Evolutionary conservation across 345 rosid species (phyloP).

Genomic region (Kandelia obovata): DNA sequence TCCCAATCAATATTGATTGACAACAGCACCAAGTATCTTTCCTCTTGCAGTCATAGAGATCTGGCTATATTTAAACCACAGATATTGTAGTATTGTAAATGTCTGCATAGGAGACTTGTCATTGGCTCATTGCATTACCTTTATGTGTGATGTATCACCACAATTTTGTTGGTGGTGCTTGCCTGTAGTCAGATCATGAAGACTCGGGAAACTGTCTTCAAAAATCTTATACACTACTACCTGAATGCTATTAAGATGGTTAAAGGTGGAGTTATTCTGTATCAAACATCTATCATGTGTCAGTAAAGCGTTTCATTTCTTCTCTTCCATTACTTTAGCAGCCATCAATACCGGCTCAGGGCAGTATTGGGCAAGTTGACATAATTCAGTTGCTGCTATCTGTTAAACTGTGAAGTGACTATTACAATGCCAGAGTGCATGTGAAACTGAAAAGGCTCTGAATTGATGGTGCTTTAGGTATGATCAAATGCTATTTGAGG

Average conservation of each 20-base stretch:
- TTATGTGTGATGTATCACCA: neutral
- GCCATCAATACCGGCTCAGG: neutral
- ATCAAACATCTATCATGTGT: neutral
- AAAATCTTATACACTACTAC: neutral
- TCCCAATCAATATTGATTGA: neutral
- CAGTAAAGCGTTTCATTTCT: neutral
- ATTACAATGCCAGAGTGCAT: neutral
- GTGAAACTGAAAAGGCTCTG: neutral
- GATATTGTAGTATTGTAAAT: neutral
- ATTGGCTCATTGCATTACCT: neutral
- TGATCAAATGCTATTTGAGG: conserved; percentile 91
- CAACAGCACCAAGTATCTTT: neutral
- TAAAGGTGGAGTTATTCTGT: neutral
- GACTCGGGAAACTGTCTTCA: neutral
- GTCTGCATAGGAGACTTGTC: neutral
- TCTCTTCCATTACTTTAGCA: neutral
- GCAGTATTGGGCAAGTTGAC: neutral
- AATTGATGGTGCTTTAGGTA: conserved; percentile 47
- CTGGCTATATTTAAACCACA: neutral
- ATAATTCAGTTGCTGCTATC: neutral
- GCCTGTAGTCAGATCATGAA: neutral
- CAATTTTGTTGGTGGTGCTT: neutral
- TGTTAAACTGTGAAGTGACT: neutral
- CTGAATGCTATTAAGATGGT: neutral
- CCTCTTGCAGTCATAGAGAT: neutral